Evolutionary conservation across 1,284 basidiomycete species (phyloP).

Genomic region (Microbotryomycetes sp.): DNA sequence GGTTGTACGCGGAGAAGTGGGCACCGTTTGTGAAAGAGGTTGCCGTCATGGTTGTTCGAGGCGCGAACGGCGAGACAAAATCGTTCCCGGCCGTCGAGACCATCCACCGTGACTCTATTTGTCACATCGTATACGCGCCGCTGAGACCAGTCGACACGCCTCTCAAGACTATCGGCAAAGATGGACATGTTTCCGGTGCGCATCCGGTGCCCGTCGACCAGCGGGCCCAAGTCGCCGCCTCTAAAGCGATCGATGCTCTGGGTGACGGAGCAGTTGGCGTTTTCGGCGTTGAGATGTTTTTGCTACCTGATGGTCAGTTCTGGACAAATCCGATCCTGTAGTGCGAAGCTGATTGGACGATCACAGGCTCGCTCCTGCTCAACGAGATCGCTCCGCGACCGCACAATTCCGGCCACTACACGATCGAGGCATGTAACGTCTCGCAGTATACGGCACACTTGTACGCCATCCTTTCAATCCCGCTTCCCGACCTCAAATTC

Average conservation of each 20-base stretch:
- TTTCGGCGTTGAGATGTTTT: conserved; percentile 98
- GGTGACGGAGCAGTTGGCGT: conserved; percentile 71
- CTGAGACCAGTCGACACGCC: conserved; percentile 46
- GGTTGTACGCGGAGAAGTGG: conserved; percentile 91
- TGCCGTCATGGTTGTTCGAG: conserved; percentile 94
- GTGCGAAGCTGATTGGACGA: conserved; percentile 6
- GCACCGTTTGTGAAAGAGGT: conserved; percentile 84
- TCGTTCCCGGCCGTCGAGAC: conserved; percentile 95
- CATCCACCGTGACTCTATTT: conserved; percentile 87
- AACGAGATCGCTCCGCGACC: conserved; percentile 99
- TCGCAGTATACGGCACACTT: conserved; percentile 98
- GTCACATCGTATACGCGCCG: conserved; percentile 86
- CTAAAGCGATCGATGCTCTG: conserved; percentile 71
- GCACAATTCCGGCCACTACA: conserved; percentile 98
- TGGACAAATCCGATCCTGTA: conserved; percentile 4
- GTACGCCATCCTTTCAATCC: conserved; percentile 85
- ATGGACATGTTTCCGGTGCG: neutral
- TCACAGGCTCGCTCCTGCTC: conserved; percentile 64
- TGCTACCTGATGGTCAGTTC: conserved; percentile 69
- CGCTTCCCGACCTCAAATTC: conserved; percentile 79
- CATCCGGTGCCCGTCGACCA: conserved; percentile 38
- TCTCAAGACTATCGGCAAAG: conserved; percentile 10
- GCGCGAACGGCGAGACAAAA: conserved; percentile 60
- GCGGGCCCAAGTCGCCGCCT: conserved; percentile 67
- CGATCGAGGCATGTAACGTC: conserved; percentile 94